These are phyloP conservation scores for Tuber borchii DNA, from an alignment of 495 filamentous ascomycete genomes.

Conservation along the genomic window DNA sequence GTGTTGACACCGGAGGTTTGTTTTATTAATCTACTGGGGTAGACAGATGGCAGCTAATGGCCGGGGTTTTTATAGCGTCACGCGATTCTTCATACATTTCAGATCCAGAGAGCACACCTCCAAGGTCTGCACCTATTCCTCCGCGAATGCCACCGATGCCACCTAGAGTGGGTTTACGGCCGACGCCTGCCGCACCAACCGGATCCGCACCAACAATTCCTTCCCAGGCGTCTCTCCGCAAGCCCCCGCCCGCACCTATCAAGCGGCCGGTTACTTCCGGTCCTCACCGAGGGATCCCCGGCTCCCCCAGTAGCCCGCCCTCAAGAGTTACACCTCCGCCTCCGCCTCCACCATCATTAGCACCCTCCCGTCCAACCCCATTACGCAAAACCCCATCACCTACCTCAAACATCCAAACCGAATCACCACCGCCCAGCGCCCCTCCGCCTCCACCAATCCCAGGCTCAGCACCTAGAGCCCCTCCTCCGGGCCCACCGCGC, in stretches of 20 bases:
- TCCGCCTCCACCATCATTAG: slow-evolving; percentile 49
- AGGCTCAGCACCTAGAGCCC: slow-evolving; percentile 43
- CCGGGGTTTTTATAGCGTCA: slow-evolving; percentile 52
- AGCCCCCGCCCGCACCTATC: slow-evolving; percentile 49
- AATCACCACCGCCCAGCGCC: slow-evolving; percentile 39
- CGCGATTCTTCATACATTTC: slow-evolving; percentile 70
- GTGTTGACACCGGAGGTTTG: slow-evolving; percentile 76
- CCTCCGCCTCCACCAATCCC: slow-evolving; percentile 47
- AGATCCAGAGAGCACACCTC: slow-evolving; percentile 59
- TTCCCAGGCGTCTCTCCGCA: slow-evolving; percentile 43
- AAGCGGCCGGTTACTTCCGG: slow-evolving; percentile 40
- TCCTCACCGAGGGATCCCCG: slow-evolving; percentile 42
- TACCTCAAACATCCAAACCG: slow-evolving; percentile 43
- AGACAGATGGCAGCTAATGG: slow-evolving; percentile 2
- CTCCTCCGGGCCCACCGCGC: slow-evolving; percentile 47
- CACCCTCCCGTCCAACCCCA: slow-evolving; percentile 39
- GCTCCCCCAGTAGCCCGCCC: slow-evolving; percentile 45
- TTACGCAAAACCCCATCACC: slow-evolving; percentile 43
- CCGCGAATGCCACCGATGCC: slow-evolving; percentile 53
- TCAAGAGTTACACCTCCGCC: slow-evolving; percentile 44
- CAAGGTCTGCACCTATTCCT: slow-evolving; percentile 48
- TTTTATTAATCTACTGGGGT: not conserved
- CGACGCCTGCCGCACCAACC: slow-evolving; percentile 19
- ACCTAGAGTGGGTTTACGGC: slow-evolving; percentile 41
- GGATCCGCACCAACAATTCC: slow-evolving; percentile 46